Evolutionary conservation across 441 rosid genomes (phyloP).

Genomic region (Croton setiger): DNA sequence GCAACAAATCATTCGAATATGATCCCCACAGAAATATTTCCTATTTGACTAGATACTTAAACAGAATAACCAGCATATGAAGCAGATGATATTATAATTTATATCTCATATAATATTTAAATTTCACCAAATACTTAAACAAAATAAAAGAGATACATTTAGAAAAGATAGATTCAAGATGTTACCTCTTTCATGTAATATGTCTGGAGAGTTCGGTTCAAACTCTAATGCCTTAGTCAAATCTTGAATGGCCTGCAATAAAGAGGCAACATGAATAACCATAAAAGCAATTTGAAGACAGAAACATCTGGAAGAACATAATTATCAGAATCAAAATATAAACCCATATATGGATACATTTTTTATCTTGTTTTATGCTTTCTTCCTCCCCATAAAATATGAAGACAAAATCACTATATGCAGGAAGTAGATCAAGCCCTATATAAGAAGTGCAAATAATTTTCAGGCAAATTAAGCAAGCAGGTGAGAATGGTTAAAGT

Average conservation of each 20-base stretch:
- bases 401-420: conserved; percentile 3
- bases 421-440: conserved; percentile 13
- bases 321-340: neutral
- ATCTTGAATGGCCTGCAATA: conserved; percentile 83
- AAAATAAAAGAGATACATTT: conserved; percentile 13
- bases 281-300: neutral
- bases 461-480: conserved; percentile 1
- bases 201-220: conserved; percentile 87
- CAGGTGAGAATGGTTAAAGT: conserved; percentile 2
- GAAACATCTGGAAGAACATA: neutral
- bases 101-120: neutral
- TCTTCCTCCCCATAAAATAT: conserved; percentile 1
- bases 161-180: no score
- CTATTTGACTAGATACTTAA: neutral
- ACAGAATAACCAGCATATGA: neutral
- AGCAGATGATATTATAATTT: neutral
- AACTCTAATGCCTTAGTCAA: conserved; percentile 87
- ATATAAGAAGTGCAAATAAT: neutral
- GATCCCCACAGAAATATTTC: conserved; percentile 1
- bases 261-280: conserved; percentile 26
- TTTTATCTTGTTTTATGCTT: neutral
- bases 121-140: conserved; percentile 6
- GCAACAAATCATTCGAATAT: conserved; percentile 10
- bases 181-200: conserved; percentile 95
- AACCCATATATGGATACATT: neutral